These are phyloP conservation scores for Ogataea henricii DNA, from an alignment of 805 yeast genomes.

Conservation along the genomic window DNA sequence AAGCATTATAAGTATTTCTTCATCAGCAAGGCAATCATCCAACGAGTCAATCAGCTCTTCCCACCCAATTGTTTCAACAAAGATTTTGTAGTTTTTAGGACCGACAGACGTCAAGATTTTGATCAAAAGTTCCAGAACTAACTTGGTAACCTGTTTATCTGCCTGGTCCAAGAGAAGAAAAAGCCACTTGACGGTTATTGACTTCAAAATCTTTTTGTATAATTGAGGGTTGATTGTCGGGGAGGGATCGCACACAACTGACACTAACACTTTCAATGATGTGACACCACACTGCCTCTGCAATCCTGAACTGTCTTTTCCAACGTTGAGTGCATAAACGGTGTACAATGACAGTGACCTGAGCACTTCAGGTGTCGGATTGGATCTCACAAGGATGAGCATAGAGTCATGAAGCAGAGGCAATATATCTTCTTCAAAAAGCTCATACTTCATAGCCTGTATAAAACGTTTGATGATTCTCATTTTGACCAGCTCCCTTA, in stretches of 20 bases:
- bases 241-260: constrained; percentile 43
- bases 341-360: constrained; percentile 53
- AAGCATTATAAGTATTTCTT: background rate
- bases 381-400: constrained; percentile 42
- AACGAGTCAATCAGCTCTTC: constrained; percentile 48
- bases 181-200: constrained; percentile 67
- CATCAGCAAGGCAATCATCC: background rate
- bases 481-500: constrained; percentile 53
- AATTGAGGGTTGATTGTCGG: constrained; percentile 10
- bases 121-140: constrained; percentile 48
- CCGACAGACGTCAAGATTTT: constrained; percentile 51
- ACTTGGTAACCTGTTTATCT: constrained; percentile 38
- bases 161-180: constrained; percentile 51
- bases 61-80: constrained; percentile 54
- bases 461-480: constrained; percentile 45
- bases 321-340: constrained; percentile 47
- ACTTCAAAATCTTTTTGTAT: constrained; percentile 47
- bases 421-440: constrained; percentile 39
- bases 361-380: constrained; percentile 56
- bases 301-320: constrained; percentile 17
- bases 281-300: constrained; percentile 37
- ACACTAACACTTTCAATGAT: constrained; percentile 39
- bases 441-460: constrained; percentile 48
- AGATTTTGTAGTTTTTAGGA: constrained; percentile 46
- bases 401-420: constrained; percentile 44